Base-by-base conservation (phyloP, 768 basidiomycete genomes). In the Leccinellum albellum region DNA sequence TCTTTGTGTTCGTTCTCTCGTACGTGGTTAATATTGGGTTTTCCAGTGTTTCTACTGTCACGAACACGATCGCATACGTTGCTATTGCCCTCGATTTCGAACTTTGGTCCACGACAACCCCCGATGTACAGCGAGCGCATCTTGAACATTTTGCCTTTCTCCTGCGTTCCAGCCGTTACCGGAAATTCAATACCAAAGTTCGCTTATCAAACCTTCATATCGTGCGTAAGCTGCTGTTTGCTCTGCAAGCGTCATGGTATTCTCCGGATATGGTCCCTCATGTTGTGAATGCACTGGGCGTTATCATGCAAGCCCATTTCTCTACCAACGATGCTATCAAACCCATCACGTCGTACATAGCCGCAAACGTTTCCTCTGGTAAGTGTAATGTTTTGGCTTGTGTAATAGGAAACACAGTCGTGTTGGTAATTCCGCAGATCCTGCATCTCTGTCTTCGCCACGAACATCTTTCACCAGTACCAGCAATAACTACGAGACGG, bases 51-150 rank as follows among this genome's bases (percentile, higher is more conserved):
- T 94, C 95, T 1, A 91, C 89, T 0, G 79, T 98, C 29, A 82
- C 86, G 50, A 96, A 96, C 64, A 77, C 85, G 5, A 78, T 88
- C 1, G 94, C 90, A 6, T 96, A 97, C 69, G 80, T 82, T 45
- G 82, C 86, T 4, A 81, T 98, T 49, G 91, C 91, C 0, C 82
- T 98, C 1, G 93, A 96, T 64, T 91, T 98, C 60, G 87, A 92
- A 51, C 83, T 97, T 12, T 98, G 95, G 95, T 84, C 89, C 0
- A 79, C 75, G 31, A 85, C 89, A 0, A 78, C 78, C 4, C 66
- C 75, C 17, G 89, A 91, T 50, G 84, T 97, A n/a, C 90, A 92
- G 64, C 79, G 78, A 4, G 80, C 85, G 13, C 87, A 94, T 62
- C 76, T 95, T 0, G 87, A 89, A 49, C 94, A 96, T 67, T 94